These are phyloP conservation scores for Hyaloscypha hepaticicola DNA, from an alignment of 495 filamentous ascomycete species.

Conservation along the genomic window DNA sequence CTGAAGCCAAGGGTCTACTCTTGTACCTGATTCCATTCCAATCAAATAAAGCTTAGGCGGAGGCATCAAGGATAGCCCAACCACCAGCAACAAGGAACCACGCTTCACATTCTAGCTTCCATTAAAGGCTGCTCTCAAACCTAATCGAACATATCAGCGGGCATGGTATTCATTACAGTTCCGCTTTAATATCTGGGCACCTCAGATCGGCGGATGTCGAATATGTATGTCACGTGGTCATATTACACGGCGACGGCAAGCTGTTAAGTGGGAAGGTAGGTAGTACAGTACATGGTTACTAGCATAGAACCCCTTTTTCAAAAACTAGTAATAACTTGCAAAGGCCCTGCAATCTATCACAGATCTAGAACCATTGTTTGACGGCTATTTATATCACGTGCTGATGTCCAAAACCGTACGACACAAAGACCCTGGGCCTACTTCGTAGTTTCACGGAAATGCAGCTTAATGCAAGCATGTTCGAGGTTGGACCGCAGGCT, in stretches of 20 bases:
- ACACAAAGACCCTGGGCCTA: neutral
- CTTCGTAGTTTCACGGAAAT: neutral
- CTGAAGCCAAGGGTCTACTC: no score
- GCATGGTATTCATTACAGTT: neutral
- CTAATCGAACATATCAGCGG: neutral
- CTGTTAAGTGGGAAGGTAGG: neutral
- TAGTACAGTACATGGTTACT: neutral
- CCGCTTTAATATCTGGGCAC: neutral
- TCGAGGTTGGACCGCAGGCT: constrained; percentile 4
- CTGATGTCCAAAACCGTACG: neutral
- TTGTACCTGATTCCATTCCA: neutral
- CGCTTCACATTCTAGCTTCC: neutral
- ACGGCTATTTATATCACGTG: neutral
- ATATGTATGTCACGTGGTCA: neutral
- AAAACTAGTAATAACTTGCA: neutral
- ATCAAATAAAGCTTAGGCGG: neutral
- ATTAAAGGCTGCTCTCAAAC: neutral
- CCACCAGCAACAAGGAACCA: neutral
- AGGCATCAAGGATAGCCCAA: neutral
- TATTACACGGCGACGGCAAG: neutral
- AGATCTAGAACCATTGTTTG: neutral
- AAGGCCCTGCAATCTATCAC: neutral
- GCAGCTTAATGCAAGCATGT: neutral
- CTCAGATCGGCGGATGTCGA: neutral
- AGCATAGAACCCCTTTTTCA: neutral